Evolutionary conservation across 23 red algal species (phyloP), one percentile per base, ranked within the genome.

Genomic region (Gracilariopsis chorda): DNA sequence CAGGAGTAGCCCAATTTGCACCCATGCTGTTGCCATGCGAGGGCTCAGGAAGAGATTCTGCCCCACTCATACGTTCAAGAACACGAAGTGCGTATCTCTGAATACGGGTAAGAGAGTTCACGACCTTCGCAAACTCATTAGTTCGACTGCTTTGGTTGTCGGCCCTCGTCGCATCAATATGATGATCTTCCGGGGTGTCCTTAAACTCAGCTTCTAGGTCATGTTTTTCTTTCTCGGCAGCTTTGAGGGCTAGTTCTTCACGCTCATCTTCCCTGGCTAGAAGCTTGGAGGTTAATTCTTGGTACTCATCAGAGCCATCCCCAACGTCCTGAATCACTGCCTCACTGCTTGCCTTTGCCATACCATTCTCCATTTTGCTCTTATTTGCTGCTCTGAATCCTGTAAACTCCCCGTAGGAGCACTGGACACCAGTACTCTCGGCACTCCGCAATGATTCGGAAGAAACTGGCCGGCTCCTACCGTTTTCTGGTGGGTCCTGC

Each of bases 11-110:
- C n/a, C n/a, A n/a, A 32, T 23, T 64, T 13, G 16, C 30, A 8
- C 11, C 5, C 59, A 30, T 11, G 3, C 28, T 6, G 7, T 11
- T 9, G 13, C 8, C 8, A 14, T 4, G 28, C 8, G 59, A 64
- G 25, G 11, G 36, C 14, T 64, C 10, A 23, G 7, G 30, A 33
- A 64, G 36, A 32, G 59, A 33, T 33, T 64, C 2, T 11, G 59
- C 20, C 2, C 25, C 14, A 33, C 36, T 64, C 23, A 64, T 12
- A 64, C 59, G 59, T 45, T 92, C 88, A 51, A 92, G 34, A 40
- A 92, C 42, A n/a, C 78, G 72, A 53, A 92, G 73, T 58, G 88
- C 88, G 39, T 82, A 92, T 58, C 77, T 35, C 32, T 92, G 88
- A n/a, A 92, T 58, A 1, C 57, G 75, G 10, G 73, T 92, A n/a